A percentile compares a stretch with the other conserved stretches of the same genome.
These are phyloP conservation scores for Penicillium sp. DNA, from an alignment of 2,329 filamentous ascomycete species.

Conservation along the genomic window DNA sequence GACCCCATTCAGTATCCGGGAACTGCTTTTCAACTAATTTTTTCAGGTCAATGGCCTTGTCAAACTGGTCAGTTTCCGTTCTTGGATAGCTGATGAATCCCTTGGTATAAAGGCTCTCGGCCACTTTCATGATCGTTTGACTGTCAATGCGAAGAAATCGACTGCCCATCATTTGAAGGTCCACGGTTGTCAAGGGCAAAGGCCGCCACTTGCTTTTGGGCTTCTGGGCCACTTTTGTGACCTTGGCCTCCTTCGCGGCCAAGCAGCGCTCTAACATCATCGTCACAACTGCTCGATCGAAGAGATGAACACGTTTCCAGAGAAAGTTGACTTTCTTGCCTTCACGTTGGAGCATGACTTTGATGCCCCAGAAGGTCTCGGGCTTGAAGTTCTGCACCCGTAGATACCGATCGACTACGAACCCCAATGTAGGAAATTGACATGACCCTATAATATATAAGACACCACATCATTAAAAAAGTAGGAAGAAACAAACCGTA, in stretches of 20 bases:
- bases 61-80: slow-evolving; percentile 96
- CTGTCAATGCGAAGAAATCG: slow-evolving; percentile 86
- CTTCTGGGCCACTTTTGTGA: slow-evolving; percentile 84
- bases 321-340: slow-evolving; percentile 77
- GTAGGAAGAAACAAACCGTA: slow-evolving; percentile 62
- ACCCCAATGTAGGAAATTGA: slow-evolving; percentile 94
- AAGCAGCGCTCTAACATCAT: slow-evolving; percentile 87
- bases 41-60: slow-evolving; percentile 81
- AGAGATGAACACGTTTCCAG: slow-evolving; percentile 80
- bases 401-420: slow-evolving; percentile 95
- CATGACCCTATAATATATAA: slow-evolving; percentile 65
- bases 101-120: slow-evolving; percentile 85
- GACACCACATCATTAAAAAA: neutral
- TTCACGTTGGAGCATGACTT: slow-evolving; percentile 75
- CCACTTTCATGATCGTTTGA: slow-evolving; percentile 82
- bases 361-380: slow-evolving; percentile 91
- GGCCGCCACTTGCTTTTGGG: slow-evolving; percentile 94
- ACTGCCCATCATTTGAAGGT: slow-evolving; percentile 93
- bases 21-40: slow-evolving; percentile 81
- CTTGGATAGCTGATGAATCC: slow-evolving; percentile 97
- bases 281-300: slow-evolving; percentile 78
- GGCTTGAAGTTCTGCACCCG: slow-evolving; percentile 91
- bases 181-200: slow-evolving; percentile 89
- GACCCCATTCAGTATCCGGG: slow-evolving; percentile 73
- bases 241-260: slow-evolving; percentile 70